phyloP scores from a whole-genome alignment of 2,329 filamentous ascomycete genomes.

The Colletotrichum melonis region DNA sequence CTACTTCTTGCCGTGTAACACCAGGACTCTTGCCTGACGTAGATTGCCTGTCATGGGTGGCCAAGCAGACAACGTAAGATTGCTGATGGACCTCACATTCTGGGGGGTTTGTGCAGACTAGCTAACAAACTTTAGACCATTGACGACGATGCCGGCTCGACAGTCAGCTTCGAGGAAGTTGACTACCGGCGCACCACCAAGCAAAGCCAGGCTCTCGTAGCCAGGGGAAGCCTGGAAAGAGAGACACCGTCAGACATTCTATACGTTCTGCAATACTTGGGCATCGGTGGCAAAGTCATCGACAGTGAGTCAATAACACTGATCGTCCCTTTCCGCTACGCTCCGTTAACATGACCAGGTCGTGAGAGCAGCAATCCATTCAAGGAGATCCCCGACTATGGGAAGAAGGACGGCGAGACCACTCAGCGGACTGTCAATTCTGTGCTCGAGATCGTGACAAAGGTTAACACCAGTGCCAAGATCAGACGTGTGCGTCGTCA shows the following conservation, averaged over 20 bases:
- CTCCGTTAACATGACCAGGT: constrained; percentile 43
- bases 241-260: constrained; percentile 48
- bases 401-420: constrained; percentile 38
- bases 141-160: constrained; percentile 43
- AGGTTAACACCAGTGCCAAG: constrained; percentile 43
- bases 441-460: constrained; percentile 57
- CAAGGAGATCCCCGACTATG: constrained; percentile 45
- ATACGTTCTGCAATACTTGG: constrained; percentile 54
- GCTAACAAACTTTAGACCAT: constrained; percentile 15
- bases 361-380: constrained; percentile 52
- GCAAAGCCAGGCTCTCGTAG: constrained; percentile 32
- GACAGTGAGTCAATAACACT: constrained; percentile 45
- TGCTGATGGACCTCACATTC: background rate
- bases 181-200: constrained; percentile 19
- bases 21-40: background rate
- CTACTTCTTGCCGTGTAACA: background rate
- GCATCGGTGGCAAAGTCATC: constrained; percentile 45
- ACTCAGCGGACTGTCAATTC: constrained; percentile 42
- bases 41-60: constrained; percentile 8
- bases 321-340: background rate
- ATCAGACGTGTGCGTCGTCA: constrained; percentile 17
- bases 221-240: constrained; percentile 40
- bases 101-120: background rate
- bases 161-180: constrained; percentile 48
- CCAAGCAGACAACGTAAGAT: constrained; percentile 22